Evolutionary conservation across 257 asterid genomes (phyloP).

Genomic region (Orobanche coerulescens): DNA sequence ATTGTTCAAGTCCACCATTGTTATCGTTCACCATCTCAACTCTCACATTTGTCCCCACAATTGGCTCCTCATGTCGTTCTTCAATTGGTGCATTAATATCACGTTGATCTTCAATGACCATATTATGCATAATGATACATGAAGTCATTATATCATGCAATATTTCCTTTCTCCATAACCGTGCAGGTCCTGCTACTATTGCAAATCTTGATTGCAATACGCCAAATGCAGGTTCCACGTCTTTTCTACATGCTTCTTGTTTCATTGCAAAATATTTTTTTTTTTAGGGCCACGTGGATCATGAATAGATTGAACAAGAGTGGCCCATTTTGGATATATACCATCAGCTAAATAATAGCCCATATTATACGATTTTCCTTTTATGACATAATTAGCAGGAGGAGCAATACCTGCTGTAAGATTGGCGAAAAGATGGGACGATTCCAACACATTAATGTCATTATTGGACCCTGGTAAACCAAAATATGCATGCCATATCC

Average conservation of each 20-base stretch:
- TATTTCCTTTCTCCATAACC: too few species aligned
- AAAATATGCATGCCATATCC: neutral
- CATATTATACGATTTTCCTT: neutral
- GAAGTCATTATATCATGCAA: neutral
- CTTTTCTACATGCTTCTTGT: neutral
- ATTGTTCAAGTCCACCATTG: neutral
- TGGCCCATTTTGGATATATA: neutral
- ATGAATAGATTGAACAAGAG: neutral
- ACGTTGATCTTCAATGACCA: neutral
- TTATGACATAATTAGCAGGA: neutral
- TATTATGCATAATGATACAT: neutral
- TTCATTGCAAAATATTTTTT: neutral
- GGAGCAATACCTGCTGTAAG: neutral
- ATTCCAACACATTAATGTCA: neutral
- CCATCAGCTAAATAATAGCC: neutral
- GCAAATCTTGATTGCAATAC: too few species aligned
- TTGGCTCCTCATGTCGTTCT: neutral
- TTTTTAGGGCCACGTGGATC: neutral
- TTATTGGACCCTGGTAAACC: neutral
- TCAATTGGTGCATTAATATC: neutral
- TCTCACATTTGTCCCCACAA: neutral
- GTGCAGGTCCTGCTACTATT: too few species aligned
- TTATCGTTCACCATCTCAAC: neutral
- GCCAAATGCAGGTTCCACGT: neutral
- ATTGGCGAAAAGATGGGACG: neutral